These are phyloP conservation scores for Ceratobasidium sp. DNA, from an alignment of 1,284 basidiomycete genomes.

Conservation along the genomic window DNA sequence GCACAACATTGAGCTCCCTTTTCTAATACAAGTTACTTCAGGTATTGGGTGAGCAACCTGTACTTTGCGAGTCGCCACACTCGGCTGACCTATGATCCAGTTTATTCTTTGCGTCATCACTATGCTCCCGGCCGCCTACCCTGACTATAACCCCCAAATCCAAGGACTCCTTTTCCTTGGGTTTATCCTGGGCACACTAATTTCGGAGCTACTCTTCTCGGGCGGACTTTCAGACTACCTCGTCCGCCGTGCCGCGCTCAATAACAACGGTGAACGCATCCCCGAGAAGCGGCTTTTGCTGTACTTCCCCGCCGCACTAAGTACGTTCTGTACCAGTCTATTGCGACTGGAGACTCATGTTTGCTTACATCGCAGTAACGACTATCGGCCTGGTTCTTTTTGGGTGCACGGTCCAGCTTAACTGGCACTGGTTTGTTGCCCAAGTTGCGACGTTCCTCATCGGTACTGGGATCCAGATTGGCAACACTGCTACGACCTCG, in stretches of 20 bases:
- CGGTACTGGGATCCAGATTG: slow-evolving; percentile 46
- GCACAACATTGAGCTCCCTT: neutral
- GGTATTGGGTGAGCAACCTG: slow-evolving; percentile 45
- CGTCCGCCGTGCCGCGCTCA: slow-evolving; percentile 40
- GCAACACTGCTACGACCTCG: slow-evolving; percentile 44
- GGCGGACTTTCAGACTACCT: slow-evolving; percentile 45
- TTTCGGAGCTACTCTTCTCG: slow-evolving; percentile 45
- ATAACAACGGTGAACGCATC: slow-evolving; percentile 26
- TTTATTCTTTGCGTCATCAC: slow-evolving; percentile 45
- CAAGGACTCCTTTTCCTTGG: slow-evolving; percentile 45
- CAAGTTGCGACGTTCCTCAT: slow-evolving; percentile 43
- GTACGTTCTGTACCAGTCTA: neutral
- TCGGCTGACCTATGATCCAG: slow-evolving; percentile 13
- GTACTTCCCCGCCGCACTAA: slow-evolving; percentile 43
- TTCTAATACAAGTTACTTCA: slow-evolving; percentile 13
- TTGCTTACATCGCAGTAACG: slow-evolving; percentile 16
- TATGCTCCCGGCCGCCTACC: slow-evolving; percentile 44
- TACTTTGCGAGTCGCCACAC: neutral
- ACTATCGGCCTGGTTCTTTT: slow-evolving; percentile 45
- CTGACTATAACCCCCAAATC: slow-evolving; percentile 42
- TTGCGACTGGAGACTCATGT: neutral
- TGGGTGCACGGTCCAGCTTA: slow-evolving; percentile 41
- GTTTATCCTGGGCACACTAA: slow-evolving; percentile 44
- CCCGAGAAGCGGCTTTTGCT: slow-evolving; percentile 46
- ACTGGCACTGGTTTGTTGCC: slow-evolving; percentile 45